Evolutionary conservation across 768 basidiomycete species (phyloP).

Genomic region (Ramaria rubella): DNA sequence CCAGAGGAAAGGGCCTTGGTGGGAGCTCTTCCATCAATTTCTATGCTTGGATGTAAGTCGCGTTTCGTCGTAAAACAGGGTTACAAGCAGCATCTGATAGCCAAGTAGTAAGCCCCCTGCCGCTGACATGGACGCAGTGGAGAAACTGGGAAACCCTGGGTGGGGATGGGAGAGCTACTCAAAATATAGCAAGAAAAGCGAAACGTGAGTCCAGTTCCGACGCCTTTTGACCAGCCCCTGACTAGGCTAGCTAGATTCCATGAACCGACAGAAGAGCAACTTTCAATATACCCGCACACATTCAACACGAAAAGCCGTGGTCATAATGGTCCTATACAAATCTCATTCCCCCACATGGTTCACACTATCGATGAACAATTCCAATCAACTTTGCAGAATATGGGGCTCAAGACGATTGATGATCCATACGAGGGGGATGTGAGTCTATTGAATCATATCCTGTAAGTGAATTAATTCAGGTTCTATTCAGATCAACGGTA

Average conservation of each 20-base stretch:
- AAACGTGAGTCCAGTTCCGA: conserved; percentile 27
- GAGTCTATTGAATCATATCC: neutral
- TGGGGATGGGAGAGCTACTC: conserved; percentile 46
- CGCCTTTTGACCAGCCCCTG: too few relatives aligned
- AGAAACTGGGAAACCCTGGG: conserved; percentile 46
- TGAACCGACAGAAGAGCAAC: conserved; percentile 22
- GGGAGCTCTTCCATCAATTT: conserved; percentile 44
- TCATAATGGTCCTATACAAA: conserved; percentile 26
- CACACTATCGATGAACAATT: neutral
- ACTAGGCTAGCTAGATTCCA: too few relatives aligned
- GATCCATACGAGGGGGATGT: conserved; percentile 14
- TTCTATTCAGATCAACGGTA: conserved; percentile 20
- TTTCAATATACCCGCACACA: conserved; percentile 23
- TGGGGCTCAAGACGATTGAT: conserved; percentile 1
- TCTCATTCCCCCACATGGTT: conserved; percentile 11
- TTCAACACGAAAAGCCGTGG: conserved; percentile 23
- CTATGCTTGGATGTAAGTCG: conserved; percentile 13
- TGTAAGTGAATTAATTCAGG: neutral
- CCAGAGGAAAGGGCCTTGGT: conserved; percentile 27
- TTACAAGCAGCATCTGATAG: neutral
- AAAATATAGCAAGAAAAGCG: conserved; percentile 32
- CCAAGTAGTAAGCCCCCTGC: conserved; percentile 21
- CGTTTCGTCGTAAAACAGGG: neutral
- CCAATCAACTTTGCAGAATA: conserved; percentile 13
- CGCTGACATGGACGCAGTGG: conserved; percentile 28